Evolutionary conservation across 495 filamentous ascomycete genomes (phyloP), one percentile per base, ranked within the genome.

Genomic region (Melanomma pulvis-pyrius): DNA sequence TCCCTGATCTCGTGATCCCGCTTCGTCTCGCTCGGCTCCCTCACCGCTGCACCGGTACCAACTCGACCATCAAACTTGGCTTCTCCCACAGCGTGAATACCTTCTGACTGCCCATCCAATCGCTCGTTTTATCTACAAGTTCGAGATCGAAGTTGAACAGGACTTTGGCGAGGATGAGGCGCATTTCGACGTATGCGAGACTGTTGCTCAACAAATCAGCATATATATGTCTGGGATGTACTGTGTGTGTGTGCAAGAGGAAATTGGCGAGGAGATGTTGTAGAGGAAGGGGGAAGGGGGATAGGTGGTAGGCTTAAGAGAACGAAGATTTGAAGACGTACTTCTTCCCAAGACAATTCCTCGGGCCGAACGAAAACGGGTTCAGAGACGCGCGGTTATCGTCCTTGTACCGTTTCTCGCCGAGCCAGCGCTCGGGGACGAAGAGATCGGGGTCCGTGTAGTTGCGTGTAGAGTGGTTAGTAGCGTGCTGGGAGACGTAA

Each of bases 101-200:
- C 48, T 77, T 76, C 62, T 84, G 78, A 13, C 80, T 64, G 0
- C 73, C 67, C 79, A 82, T 82, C 26, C 70, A 74, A 1, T 74
- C 36, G 13, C 56, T 46, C n/a, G 70, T 71, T 21, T 73, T 74
- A 3, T 77, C 67, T 0, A 70, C 66, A 1, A 81, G 66, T 44
- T 73, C 71, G 30, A 87, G 69, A 48, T 87, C 82, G 70, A 86
- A 86, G 34, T 73, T 77, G 76, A 77, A 87, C 0, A 88, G 51
- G 15, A 86, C 48, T 30, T 80, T 82, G 3, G 83, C 78, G 6
- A 82, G 62, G 22, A 83, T 79, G 1, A 86, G 61, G 1, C 81
- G 75, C 75, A 84, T 81, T 67, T 86, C 84, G 0, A 76, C 78
- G 65, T 79, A 82, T 0, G 82, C 84, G 26, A 88, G 76, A 61